Percentiles rank a stretch among this genome's conserved stretches.
Evolutionary conservation across 2,329 filamentous ascomycete species (phyloP).

Genomic region (Sclerotinia sclerotiorum): DNA sequence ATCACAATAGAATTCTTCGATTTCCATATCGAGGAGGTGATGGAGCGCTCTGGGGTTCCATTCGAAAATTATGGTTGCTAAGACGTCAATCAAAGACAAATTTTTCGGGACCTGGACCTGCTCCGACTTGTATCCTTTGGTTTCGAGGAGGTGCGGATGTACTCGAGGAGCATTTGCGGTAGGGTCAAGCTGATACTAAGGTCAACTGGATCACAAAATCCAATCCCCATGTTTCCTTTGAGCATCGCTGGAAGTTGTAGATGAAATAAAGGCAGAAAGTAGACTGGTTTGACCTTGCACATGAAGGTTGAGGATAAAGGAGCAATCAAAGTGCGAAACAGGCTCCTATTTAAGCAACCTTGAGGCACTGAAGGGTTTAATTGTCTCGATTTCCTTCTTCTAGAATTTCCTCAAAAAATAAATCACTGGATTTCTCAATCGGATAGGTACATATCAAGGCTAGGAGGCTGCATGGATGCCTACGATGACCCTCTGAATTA

Average conservation of each 20-base stretch:
- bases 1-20: not conserved
- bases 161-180: not conserved
- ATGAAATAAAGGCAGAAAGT: not conserved
- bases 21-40: not conserved
- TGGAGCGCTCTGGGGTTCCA: not conserved
- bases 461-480: no score
- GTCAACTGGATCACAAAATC: not conserved
- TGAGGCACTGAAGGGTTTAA: not conserved
- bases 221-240: not conserved
- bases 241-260: not conserved
- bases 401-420: not conserved
- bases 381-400: not conserved
- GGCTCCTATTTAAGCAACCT: not conserved
- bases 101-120: not conserved
- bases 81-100: not conserved
- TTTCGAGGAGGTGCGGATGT: not conserved
- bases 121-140: not conserved
- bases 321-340: not conserved
- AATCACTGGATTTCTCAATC: not conserved
- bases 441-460: not conserved
- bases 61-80: not conserved
- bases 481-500: no score
- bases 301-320: not conserved
- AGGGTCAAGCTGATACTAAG: not conserved
- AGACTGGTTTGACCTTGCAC: not conserved